These are phyloP conservation scores for Colletotrichum camelliae DNA, from an alignment of 2,329 filamentous ascomycete genomes.

Conservation along the genomic window DNA sequence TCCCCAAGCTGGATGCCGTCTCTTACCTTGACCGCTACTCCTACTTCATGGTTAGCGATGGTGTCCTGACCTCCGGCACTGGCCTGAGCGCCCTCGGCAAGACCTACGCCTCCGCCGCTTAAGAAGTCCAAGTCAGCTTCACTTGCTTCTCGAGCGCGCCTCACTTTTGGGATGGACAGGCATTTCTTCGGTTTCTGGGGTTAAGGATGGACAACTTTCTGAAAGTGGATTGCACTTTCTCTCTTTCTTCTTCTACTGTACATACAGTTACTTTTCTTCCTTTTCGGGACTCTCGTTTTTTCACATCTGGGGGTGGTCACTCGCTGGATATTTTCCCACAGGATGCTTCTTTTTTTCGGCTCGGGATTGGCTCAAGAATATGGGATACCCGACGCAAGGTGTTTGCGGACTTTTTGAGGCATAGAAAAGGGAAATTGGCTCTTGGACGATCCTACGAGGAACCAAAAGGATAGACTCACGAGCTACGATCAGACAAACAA, in stretches of 20 bases:
- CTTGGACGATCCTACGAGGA: constrained; percentile 12
- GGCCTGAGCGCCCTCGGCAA: constrained; percentile 52
- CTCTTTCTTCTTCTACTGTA: constrained; percentile 39
- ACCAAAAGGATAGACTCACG: constrained; percentile 28
- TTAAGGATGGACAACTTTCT: neutral
- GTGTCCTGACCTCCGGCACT: constrained; percentile 45
- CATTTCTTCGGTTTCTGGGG: neutral
- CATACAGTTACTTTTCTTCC: constrained; percentile 29
- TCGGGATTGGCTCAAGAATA: constrained; percentile 13
- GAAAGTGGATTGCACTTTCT: neutral
- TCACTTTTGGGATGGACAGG: neutral
- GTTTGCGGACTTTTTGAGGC: constrained; percentile 19
- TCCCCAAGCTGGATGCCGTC: constrained; percentile 53
- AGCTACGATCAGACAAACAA: constrained; percentile 24
- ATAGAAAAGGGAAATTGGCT: constrained; percentile 18
- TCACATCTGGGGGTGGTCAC: constrained; percentile 23
- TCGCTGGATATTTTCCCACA: constrained; percentile 21
- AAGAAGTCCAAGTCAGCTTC: neutral
- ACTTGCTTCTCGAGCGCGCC: neutral
- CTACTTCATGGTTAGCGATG: constrained; percentile 58
- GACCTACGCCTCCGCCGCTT: constrained; percentile 49
- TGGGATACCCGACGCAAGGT: constrained; percentile 18
- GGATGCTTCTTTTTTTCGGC: constrained; percentile 13
- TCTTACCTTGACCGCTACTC: constrained; percentile 60
- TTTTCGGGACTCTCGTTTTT: constrained; percentile 16